phyloP scores from a whole-genome alignment of 805 yeast genomes.

The Candida xiaguanensis region DNA sequence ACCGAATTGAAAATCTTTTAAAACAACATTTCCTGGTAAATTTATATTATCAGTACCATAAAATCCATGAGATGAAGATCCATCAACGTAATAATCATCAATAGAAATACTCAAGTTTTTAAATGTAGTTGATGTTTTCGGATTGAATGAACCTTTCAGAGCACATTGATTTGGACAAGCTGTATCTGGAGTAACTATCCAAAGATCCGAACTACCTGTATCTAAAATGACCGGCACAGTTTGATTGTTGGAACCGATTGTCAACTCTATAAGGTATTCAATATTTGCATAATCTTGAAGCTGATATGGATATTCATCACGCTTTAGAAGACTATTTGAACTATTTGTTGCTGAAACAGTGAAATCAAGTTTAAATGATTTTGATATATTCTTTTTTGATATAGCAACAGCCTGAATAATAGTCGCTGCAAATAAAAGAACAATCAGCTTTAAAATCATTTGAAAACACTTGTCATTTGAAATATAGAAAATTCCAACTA shows the following conservation, averaged over 20 bases:
- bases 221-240: constrained; percentile 31
- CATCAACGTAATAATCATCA: constrained; percentile 11
- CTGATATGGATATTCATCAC: constrained; percentile 1
- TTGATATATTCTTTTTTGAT: neutral
- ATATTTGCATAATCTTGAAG: neutral
- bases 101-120: constrained; percentile 8
- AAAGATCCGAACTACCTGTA: constrained; percentile 41
- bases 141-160: constrained; percentile 2
- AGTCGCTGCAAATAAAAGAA: neutral
- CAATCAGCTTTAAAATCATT: neutral
- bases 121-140: constrained; percentile 6
- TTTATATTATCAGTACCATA: constrained; percentile 15
- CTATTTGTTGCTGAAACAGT: neutral
- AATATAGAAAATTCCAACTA: too few relatives aligned
- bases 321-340: neutral
- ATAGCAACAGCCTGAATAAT: neutral
- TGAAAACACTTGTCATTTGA: too few relatives aligned
- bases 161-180: constrained; percentile 6
- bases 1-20: constrained; percentile 16
- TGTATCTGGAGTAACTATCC: constrained; percentile 23
- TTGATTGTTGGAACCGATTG: constrained; percentile 27
- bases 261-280: constrained; percentile 14
- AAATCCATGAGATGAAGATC: constrained; percentile 12
- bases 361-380: neutral
- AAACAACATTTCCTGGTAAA: constrained; percentile 7